Evolutionary conservation across 1,139 yeast genomes (phyloP).

Genomic region (Zygosaccharomyces sapae): DNA sequence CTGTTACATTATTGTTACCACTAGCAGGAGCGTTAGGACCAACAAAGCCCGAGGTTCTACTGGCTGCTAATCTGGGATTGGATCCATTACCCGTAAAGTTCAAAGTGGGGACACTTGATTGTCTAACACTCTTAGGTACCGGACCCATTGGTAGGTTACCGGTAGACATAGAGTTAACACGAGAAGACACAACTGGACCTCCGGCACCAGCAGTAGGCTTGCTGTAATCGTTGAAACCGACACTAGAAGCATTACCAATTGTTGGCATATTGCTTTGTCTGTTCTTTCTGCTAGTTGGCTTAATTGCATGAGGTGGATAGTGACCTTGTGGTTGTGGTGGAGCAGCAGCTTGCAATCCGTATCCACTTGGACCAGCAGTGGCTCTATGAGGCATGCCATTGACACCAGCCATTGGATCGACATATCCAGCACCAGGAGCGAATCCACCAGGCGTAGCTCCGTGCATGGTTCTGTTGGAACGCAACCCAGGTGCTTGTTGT

Average conservation of each 20-base stretch:
- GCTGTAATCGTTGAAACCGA: slow-evolving; percentile 22
- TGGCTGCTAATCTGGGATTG: slow-evolving; percentile 8
- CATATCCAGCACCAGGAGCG: slow-evolving; percentile 20
- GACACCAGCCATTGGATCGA: slow-evolving; percentile 20
- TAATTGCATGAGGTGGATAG: slow-evolving; percentile 29
- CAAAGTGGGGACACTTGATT: slow-evolving; percentile 10
- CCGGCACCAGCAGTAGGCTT: slow-evolving; percentile 14
- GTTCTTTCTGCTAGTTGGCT: slow-evolving; percentile 37
- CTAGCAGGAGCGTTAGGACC: background rate
- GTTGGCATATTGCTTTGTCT: slow-evolving; percentile 35
- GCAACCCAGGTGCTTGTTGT: slow-evolving; percentile 21
- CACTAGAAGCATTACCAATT: slow-evolving; percentile 34
- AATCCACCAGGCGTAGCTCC: slow-evolving; percentile 28
- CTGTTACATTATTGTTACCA: slow-evolving; percentile 1
- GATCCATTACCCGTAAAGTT: slow-evolving; percentile 9
- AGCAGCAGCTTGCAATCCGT: slow-evolving; percentile 12
- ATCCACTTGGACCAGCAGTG: slow-evolving; percentile 11
- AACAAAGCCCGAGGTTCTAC: background rate
- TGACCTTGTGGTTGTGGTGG: slow-evolving; percentile 15
- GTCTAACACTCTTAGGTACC: slow-evolving; percentile 12
- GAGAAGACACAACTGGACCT: slow-evolving; percentile 18
- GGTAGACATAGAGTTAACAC: slow-evolving; percentile 23
- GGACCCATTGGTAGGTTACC: slow-evolving; percentile 14
- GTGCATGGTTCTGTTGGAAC: slow-evolving; percentile 27
- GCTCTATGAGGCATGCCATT: slow-evolving; percentile 11